Conservation (phyloP, 129 eudicot genomes). For the Arctium minus region DNA sequence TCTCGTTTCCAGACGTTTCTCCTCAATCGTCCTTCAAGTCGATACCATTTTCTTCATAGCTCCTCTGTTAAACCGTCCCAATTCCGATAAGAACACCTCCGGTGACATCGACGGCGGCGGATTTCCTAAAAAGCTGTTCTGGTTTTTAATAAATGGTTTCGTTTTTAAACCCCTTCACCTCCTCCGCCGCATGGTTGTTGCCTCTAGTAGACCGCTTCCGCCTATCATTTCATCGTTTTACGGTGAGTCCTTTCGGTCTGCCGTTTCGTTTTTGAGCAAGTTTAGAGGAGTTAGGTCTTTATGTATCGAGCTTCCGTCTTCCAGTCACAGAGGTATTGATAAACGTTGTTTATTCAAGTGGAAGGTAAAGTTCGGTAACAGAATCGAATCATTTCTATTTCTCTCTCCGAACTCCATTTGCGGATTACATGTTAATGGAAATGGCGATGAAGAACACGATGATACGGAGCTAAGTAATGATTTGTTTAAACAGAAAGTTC, state of each 20-base stretch:
- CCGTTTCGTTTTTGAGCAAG: constrained; percentile 24
- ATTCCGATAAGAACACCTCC: background rate
- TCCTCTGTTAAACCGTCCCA: constrained; percentile 13
- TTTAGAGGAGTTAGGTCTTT: constrained; percentile 26
- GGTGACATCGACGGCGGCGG: background rate
- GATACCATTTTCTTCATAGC: constrained; percentile 23
- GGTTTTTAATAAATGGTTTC: constrained; percentile 15
- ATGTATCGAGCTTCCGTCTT: constrained; percentile 19
- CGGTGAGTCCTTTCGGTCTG: constrained; percentile 29
- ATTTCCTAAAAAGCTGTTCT: background rate
- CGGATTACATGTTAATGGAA: background rate
- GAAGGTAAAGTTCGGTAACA: constrained; percentile 28
- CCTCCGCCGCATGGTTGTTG: constrained; percentile 21
- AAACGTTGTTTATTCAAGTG: constrained; percentile 18
- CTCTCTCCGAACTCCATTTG: constrained; percentile 18
- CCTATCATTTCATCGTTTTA: constrained; percentile 34
- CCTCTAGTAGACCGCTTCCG: constrained; percentile 20
- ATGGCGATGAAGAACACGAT: background rate
- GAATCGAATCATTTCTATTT: constrained; percentile 22
- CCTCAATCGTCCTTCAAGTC: constrained; percentile 22
- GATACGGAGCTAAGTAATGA: background rate
- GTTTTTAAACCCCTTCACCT: constrained; percentile 20
- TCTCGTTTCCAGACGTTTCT: constrained; percentile 33
- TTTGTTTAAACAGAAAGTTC: constrained; percentile 15
- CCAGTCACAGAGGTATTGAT: constrained; percentile 24